These are phyloP conservation scores for Podospora comata DNA, from an alignment of 495 filamentous ascomycete genomes.

Conservation along the genomic window DNA sequence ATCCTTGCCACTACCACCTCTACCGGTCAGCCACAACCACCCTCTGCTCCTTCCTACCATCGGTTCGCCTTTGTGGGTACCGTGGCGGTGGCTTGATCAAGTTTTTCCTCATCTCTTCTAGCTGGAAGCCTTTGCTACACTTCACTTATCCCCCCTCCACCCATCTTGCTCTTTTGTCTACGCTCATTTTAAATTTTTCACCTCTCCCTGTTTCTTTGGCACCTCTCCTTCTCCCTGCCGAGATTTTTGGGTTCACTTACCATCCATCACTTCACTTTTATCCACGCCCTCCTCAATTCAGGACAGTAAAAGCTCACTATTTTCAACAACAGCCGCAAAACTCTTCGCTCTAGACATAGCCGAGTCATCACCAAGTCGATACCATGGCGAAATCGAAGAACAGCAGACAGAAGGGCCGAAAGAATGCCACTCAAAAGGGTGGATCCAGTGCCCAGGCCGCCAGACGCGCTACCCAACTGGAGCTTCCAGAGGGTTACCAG, in stretches of 20 bases:
- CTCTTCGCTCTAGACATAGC: neutral
- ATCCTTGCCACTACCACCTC: neutral
- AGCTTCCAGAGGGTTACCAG: constrained; percentile 6
- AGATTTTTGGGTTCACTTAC: neutral
- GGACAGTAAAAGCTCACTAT: neutral
- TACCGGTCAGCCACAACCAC: neutral
- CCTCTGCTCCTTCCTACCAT: neutral
- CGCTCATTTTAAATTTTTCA: neutral
- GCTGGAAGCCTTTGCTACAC: neutral
- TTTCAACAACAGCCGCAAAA: neutral
- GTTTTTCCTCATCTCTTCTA: neutral
- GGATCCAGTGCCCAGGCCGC: neutral
- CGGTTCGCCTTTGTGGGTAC: neutral
- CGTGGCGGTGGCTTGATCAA: neutral
- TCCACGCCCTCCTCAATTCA: neutral
- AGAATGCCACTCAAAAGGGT: neutral
- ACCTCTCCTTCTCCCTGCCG: neutral
- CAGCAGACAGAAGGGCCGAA: neutral
- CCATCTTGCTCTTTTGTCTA: neutral
- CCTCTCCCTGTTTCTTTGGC: neutral
- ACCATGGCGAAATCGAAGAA: neutral
- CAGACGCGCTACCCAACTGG: neutral
- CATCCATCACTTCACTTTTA: neutral
- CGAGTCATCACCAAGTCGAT: neutral
- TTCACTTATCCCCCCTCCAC: neutral